Evolutionary conservation across 2,329 filamentous ascomycete species (phyloP), one percentile per base, ranked within the genome.

Genomic region (Colletotrichum siamense): DNA sequence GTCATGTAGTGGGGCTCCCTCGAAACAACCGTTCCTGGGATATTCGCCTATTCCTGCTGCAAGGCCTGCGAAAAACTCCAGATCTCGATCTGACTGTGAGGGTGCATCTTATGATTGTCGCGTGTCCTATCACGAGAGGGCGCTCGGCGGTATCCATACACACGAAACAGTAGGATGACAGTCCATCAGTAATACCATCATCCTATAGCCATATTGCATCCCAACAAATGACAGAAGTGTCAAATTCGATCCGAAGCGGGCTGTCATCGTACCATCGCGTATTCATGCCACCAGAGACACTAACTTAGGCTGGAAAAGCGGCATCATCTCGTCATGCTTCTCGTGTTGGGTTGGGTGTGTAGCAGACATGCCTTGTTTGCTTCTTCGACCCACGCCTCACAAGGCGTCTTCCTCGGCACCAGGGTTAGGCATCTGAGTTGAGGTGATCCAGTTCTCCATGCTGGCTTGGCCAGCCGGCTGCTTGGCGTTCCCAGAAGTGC

Each of bases 401-500:
- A 52, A 52, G 5, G 30, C 77, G 32, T 83, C 82, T 77, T 80
- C 82, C 63, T 79, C 81, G 39, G 82, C 83, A 64, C 78, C 82
- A 62, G 83, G 85, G 49, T 84, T 84, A 18, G 89, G 91, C 79
- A 92, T 87, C 83, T 96, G 95, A n/a, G 94, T 96, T 63, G 94
- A 95, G 28, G 90, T 88, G 81, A 96, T 96, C 93, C 95, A 96
- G 81, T 95, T 94, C 85, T 96, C 94, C 94, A 96, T 95, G 84
- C 92, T 89, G 71, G 92, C 93, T 82, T 94, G 93, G 57, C 92
- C 91, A 63, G 86, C 87, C 13, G 87, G 85, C 73, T 93, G 91
- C 28, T 90, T 89, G 77, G 78, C 80, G 76, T 77, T 73, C 77
- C 64, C 78, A 78, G 69, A 71, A 15, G 26, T 67, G 49, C 32